A percentile compares a stretch with the other conserved stretches of the same genome.
phyloP scores from a whole-genome alignment of 768 basidiomycete species.

The Tremella fuciformis region DNA sequence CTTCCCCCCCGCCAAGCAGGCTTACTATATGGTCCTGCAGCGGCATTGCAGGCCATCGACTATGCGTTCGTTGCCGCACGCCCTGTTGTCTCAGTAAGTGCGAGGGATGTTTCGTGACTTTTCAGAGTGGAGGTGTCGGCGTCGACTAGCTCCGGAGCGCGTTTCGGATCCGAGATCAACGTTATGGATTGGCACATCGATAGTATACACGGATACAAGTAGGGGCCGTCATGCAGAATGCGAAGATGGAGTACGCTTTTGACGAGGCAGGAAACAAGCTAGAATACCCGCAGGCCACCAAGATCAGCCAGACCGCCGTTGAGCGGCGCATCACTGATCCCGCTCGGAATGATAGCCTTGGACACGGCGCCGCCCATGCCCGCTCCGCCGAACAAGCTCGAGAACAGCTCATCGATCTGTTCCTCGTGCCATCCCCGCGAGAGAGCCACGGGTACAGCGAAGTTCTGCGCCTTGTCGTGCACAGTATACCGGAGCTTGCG shows the following conservation, averaged over 20 bases:
- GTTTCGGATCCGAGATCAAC: no score
- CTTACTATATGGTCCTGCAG: background rate
- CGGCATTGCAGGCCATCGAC: no score
- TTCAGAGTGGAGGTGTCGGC: no score
- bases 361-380: slow-evolving; percentile 34
- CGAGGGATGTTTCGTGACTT: no score
- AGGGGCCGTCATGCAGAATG: no score
- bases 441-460: slow-evolving; percentile 79
- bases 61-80: no score
- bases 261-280: slow-evolving; percentile 5
- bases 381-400: slow-evolving; percentile 68
- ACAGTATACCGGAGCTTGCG: slow-evolving; percentile 88
- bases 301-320: slow-evolving; percentile 11
- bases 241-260: background rate
- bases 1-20: background rate
- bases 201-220: no score
- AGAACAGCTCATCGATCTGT: slow-evolving; percentile 92
- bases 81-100: no score
- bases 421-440: slow-evolving; percentile 85
- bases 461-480: slow-evolving; percentile 94
- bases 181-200: no score
- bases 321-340: background rate
- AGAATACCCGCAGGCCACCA: slow-evolving; percentile 31
- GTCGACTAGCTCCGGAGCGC: no score
- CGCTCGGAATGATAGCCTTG: slow-evolving; percentile 13